phyloP scores from a whole-genome alignment of 805 yeast genomes.

The Torulaspora indica region DNA sequence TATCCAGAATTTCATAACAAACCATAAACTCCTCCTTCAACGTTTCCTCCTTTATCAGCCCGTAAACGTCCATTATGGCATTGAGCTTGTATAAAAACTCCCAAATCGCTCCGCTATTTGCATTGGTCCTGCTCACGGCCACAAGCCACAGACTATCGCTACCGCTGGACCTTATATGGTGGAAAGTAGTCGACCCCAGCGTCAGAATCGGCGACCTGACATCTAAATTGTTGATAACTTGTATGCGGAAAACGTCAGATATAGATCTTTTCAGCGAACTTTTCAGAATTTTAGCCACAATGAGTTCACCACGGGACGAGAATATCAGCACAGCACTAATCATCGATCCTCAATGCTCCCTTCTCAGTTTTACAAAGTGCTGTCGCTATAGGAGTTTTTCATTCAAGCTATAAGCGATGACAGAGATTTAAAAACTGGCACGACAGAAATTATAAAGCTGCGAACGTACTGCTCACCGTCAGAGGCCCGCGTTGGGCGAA shows the following conservation, averaged over 20 bases:
- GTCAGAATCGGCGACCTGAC: constrained; percentile 72
- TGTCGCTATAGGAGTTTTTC: constrained; percentile 4
- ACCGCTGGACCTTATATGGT: constrained; percentile 58
- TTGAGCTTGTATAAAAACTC: constrained; percentile 71
- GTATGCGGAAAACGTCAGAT: constrained; percentile 86
- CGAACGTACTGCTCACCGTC: no score
- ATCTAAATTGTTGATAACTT: constrained; percentile 62
- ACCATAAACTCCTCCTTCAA: constrained; percentile 62
- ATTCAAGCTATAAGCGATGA: background rate
- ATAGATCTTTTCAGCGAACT: constrained; percentile 75
- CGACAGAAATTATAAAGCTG: background rate
- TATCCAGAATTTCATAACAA: constrained; percentile 74
- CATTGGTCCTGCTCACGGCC: constrained; percentile 84
- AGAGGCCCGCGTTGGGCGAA: no score
- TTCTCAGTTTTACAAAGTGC: background rate
- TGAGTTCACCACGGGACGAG: constrained; percentile 76
- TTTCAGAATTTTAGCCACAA: constrained; percentile 66
- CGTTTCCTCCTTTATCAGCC: constrained; percentile 40
- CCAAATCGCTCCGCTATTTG: constrained; percentile 72
- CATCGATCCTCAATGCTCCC: constrained; percentile 42
- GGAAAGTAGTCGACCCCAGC: constrained; percentile 86
- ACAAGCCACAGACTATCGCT: constrained; percentile 64
- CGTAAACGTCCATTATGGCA: constrained; percentile 45
- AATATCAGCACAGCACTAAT: constrained; percentile 77
- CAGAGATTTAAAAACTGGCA: background rate